A percentile compares a stretch with the other conserved stretches of the same genome.
Evolutionary conservation across 1,139 yeast species (phyloP).

Genomic region (Blastobotrys petasosporus): DNA sequence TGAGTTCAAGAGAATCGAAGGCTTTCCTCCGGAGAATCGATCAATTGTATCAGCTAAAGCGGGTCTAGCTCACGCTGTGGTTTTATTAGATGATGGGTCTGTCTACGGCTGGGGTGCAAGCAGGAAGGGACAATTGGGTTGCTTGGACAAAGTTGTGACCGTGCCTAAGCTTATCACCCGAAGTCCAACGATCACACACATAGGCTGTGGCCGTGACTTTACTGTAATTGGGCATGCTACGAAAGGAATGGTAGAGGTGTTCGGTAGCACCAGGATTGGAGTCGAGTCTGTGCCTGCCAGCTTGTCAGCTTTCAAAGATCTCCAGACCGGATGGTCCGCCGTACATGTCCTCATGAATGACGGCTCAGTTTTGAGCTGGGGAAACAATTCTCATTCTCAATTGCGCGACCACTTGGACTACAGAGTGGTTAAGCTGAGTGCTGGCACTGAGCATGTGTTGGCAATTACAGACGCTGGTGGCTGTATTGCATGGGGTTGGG

Average conservation of each 20-base stretch:
- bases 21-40: slow-evolving; percentile 20
- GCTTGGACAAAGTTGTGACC: slow-evolving; percentile 16
- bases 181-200: slow-evolving; percentile 12
- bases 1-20: slow-evolving; percentile 10
- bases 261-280: slow-evolving; percentile 23
- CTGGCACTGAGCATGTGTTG: slow-evolving; percentile 89
- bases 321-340: slow-evolving; percentile 78
- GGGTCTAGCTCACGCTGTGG: slow-evolving; percentile 54
- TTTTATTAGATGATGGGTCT: slow-evolving; percentile 39
- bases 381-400: slow-evolving; percentile 79
- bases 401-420: slow-evolving; percentile 26
- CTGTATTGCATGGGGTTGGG: slow-evolving; percentile 93
- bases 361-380: slow-evolving; percentile 44
- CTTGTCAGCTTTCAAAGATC: slow-evolving; percentile 13
- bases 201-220: slow-evolving; percentile 34
- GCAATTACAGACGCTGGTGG: slow-evolving; percentile 31
- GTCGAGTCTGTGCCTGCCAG: slow-evolving; percentile 15
- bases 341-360: slow-evolving; percentile 41
- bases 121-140: slow-evolving; percentile 63
- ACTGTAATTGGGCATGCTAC: slow-evolving; percentile 23
- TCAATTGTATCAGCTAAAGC: slow-evolving; percentile 35
- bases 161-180: slow-evolving; percentile 21
- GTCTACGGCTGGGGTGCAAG: slow-evolving; percentile 81
- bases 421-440: slow-evolving; percentile 29
- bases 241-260: slow-evolving; percentile 20